Conservation (phyloP, 331 rosid genomes). For the Telfairia occidentalis region DNA sequence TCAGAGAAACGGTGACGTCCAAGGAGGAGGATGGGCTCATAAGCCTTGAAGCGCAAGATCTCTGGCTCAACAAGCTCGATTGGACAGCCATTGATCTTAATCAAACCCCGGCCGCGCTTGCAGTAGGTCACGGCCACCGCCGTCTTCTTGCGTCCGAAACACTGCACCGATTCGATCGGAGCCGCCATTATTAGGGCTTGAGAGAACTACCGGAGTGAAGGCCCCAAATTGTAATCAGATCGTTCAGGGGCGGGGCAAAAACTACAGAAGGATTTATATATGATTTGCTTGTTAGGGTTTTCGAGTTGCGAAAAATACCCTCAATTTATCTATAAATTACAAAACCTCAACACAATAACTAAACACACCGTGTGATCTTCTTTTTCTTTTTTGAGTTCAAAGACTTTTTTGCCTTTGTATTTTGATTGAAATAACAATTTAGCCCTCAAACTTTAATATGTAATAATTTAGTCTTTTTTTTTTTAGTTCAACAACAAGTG, state of each 20-base stretch:
- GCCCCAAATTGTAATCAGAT: neutral
- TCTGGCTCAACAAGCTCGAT: constrained; percentile 18
- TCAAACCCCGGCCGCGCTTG: constrained; percentile 18
- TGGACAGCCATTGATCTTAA: constrained; percentile 18
- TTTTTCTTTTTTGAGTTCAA: neutral
- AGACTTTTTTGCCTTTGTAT: too few species aligned
- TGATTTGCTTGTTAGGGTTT: neutral
- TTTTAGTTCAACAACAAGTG: too few species aligned
- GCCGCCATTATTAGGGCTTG: constrained; percentile 11
- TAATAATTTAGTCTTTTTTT: too few species aligned
- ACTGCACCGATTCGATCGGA: constrained; percentile 13
- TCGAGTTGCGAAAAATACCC: neutral
- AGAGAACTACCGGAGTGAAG: neutral
- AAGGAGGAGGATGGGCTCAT: constrained; percentile 13
- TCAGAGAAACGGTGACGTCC: constrained; percentile 10
- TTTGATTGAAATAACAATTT: too few species aligned
- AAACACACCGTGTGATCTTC: neutral
- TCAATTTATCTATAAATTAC: neutral
- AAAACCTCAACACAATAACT: neutral
- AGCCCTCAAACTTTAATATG: too few species aligned
- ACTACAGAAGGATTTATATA: neutral
- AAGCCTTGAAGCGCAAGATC: constrained; percentile 18
- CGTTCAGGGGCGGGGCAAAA: neutral
- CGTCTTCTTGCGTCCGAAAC: constrained; percentile 21
- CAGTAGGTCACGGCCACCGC: constrained; percentile 18